phyloP scores from a whole-genome alignment of 192 early-diverging fungal genomes.

The Podochytrium sp. region DNA sequence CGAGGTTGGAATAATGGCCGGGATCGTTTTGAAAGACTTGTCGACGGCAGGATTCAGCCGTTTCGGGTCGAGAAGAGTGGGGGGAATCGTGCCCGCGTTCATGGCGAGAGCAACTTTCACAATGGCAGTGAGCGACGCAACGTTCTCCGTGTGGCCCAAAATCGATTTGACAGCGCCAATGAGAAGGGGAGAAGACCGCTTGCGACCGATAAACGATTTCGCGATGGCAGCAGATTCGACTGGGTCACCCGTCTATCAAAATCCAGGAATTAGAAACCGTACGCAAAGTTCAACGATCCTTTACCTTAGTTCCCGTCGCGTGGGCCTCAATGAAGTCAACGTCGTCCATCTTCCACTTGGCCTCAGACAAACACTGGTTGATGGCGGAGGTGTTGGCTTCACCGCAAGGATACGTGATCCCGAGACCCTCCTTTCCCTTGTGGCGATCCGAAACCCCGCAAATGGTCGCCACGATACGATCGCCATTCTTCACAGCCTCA shows the following conservation, averaged over 20 bases:
- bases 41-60: not conserved
- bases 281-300: no score
- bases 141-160: constrained; percentile 15
- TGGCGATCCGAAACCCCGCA: not conserved
- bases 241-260: constrained; percentile 6
- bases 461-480: not conserved
- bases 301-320: constrained; percentile 25
- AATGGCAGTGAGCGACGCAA: not conserved
- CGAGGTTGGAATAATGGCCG: not conserved
- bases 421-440: constrained; percentile 9
- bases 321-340: constrained; percentile 13
- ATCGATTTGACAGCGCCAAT: constrained; percentile 1
- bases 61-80: not conserved
- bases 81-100: not conserved
- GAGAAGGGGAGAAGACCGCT: not conserved
- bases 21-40: not conserved
- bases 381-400: not conserved
- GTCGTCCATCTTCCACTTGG: not conserved
- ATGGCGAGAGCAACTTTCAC: constrained; percentile 13
- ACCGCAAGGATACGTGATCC: not conserved
- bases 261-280: no score
- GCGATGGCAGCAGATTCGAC: constrained; percentile 4
- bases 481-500: not conserved
- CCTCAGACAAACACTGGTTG: not conserved
- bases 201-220: not conserved